These are phyloP conservation scores for Ophiostoma montium DNA, from an alignment of 2,329 filamentous ascomycete species.

Conservation along the genomic window DNA sequence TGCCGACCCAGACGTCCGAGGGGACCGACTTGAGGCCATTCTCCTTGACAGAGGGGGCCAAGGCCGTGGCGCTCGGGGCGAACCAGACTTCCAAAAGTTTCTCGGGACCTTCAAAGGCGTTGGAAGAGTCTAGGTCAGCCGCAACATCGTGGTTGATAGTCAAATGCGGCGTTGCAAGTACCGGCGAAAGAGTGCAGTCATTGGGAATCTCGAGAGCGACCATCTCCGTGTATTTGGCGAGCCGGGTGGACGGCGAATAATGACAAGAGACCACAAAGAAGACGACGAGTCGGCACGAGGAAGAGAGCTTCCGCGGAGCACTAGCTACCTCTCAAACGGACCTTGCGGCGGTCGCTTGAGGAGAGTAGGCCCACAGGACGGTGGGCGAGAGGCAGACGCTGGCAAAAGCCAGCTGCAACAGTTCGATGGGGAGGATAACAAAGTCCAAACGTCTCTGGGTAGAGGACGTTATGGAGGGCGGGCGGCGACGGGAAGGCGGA, in stretches of 20 bases:
- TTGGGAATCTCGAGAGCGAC: slow-evolving; percentile 67
- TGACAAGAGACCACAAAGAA: background rate
- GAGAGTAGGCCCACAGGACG: slow-evolving; percentile 87
- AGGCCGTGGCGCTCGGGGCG: slow-evolving; percentile 57
- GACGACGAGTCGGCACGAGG: background rate
- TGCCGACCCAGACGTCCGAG: slow-evolving; percentile 78
- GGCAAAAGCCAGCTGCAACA: slow-evolving; percentile 73
- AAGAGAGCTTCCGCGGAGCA: slow-evolving; percentile 59
- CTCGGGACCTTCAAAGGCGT: slow-evolving; percentile 95
- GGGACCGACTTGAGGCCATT: slow-evolving; percentile 77
- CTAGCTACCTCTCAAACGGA: slow-evolving; percentile 97
- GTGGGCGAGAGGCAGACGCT: slow-evolving; percentile 49
- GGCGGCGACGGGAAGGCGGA: slow-evolving; percentile 68
- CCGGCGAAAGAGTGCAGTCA: slow-evolving; percentile 71
- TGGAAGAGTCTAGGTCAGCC: slow-evolving; percentile 82
- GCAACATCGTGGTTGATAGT: slow-evolving; percentile 96
- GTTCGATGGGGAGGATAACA: slow-evolving; percentile 22
- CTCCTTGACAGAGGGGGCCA: slow-evolving; percentile 56
- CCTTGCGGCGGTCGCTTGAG: slow-evolving; percentile 85
- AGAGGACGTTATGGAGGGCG: slow-evolving; percentile 76
- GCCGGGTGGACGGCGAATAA: background rate
- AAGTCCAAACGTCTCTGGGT: slow-evolving; percentile 45
- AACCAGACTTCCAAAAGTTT: slow-evolving; percentile 99
- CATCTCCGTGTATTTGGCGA: slow-evolving; percentile 49
- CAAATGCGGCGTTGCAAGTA: slow-evolving; percentile 71